Evolutionary conservation across 352 stramenopile species (phyloP).

Genomic region (Phytophthora chlamydospora): DNA sequence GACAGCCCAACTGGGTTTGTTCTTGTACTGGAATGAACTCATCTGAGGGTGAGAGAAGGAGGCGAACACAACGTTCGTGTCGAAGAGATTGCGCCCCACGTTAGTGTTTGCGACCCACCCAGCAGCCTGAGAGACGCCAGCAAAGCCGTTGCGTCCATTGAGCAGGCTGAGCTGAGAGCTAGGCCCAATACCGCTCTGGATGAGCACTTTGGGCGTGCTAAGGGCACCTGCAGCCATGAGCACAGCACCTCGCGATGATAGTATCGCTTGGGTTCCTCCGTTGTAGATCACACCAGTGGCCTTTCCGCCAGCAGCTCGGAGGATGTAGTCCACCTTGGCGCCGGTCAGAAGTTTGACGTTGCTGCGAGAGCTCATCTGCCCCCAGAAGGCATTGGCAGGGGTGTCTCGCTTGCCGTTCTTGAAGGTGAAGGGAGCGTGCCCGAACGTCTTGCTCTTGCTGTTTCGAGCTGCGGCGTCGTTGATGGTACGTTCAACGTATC

Average conservation of each 20-base stretch:
- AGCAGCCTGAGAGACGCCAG: constrained; percentile 38
- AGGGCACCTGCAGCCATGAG: constrained; percentile 73
- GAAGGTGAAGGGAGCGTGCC: constrained; percentile 56
- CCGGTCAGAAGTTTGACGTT: constrained; percentile 59
- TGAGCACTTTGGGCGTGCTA: constrained; percentile 79
- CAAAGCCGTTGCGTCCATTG: constrained; percentile 43
- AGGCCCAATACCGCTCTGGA: constrained; percentile 76
- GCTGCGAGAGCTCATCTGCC: constrained; percentile 39
- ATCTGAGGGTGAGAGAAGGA: constrained; percentile 58
- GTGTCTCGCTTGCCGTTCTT: constrained; percentile 59
- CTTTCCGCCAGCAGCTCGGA: constrained; percentile 39
- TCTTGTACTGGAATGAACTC: constrained; percentile 50
- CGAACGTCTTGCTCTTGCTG: constrained; percentile 57
- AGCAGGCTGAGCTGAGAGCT: constrained; percentile 53
- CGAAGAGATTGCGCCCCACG: constrained; percentile 60
- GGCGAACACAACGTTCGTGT: constrained; percentile 55
- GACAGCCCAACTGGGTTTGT: constrained; percentile 35
- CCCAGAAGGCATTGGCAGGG: constrained; percentile 55
- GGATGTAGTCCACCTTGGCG: constrained; percentile 54
- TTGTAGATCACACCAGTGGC: constrained; percentile 60
- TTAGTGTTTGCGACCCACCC: constrained; percentile 57
- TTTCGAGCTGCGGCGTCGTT: constrained; percentile 58
- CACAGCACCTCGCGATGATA: constrained; percentile 53
- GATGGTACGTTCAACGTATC: constrained; percentile 47
- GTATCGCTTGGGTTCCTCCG: constrained; percentile 28